Evolutionary conservation across 2,329 filamentous ascomycete species (phyloP), one percentile per base, ranked within the genome.

Genomic region (Xylaria sp.): DNA sequence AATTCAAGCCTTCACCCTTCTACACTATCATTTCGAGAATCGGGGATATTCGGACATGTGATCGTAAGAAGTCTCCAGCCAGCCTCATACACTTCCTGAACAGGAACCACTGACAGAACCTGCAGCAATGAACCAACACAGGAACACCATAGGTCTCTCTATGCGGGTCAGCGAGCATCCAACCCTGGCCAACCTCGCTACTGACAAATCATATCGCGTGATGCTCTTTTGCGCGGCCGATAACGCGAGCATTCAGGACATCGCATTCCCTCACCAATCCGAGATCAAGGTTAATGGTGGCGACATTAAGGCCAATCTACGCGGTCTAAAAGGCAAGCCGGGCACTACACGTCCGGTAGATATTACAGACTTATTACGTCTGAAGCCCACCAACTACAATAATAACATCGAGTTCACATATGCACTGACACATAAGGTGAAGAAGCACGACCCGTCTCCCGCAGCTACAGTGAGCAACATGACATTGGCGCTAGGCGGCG

Each of bases 321-420:
- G 96, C 73, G 96, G 96, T 4, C 81, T 99, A 70, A 99, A 99
- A 81, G 97, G 97, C 79, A 97, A 96, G 79, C 93, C 95, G 6
- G 96, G 96, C 26, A 97, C 96, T 53, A 99, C 96, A 48, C 90
- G 93, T 75, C 96, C 96, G 7, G 94, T 93, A 56, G 96, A 99
- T 80, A 92, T 99, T 70, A 99, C 96, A 7, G 84, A 87, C 72
- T 86, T 89, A 68, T 83, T 98, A 54, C 89, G 91, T 20, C 87
- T 93, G 36, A 90, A 88, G 71, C 87, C 89, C 11, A 77, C 85
- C 20, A 85, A 86, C 51, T 97, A 95, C 77, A 83, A 83, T 63
- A 98, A 98, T 77, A 89, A 85, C 59, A 83, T 99, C 69, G 88
- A 92, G 66, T 90, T 99, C 80, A 97, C 93, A 48, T 99, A 97